These are phyloP conservation scores for Zygotorulaspora florentina DNA, from an alignment of 805 yeast genomes.

Conservation along the genomic window DNA sequence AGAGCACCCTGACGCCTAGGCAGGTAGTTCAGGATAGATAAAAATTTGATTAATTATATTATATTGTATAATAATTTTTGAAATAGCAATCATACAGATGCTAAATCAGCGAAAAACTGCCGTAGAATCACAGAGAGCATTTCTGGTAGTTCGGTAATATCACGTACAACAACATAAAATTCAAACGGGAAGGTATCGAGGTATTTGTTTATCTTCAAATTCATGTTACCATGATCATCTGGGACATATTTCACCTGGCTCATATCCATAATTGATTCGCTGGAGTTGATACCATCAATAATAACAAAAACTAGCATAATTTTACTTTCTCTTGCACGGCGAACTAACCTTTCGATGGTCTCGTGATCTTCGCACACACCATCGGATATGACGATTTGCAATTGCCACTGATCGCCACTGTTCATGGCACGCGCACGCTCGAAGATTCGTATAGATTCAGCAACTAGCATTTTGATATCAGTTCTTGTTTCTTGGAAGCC, in stretches of 20 bases:
- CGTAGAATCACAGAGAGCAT: constrained; percentile 85
- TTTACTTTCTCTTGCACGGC: constrained; percentile 86
- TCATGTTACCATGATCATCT: constrained; percentile 64
- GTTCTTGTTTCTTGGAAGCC: constrained; percentile 86
- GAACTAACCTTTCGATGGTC: constrained; percentile 72
- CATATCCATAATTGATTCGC: constrained; percentile 90
- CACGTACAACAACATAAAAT: constrained; percentile 88
- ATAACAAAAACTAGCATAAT: constrained; percentile 94
- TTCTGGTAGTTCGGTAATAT: constrained; percentile 84
- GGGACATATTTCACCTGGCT: constrained; percentile 82
- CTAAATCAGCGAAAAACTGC: constrained; percentile 82
- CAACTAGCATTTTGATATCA: constrained; percentile 70
- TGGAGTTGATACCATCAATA: constrained; percentile 81
- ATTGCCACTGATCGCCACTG: constrained; percentile 79
- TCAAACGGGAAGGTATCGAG: constrained; percentile 95
- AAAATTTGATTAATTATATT: too few relatives aligned
- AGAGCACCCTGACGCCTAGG: too few relatives aligned
- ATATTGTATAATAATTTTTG: background rate
- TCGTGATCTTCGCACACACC: constrained; percentile 97
- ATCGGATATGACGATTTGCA: constrained; percentile 88
- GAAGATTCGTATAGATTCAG: constrained; percentile 69
- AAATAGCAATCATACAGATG: constrained; percentile 27
- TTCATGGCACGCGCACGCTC: constrained; percentile 51
- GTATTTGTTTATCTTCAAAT: constrained; percentile 74
- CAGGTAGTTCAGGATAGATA: too few relatives aligned